These are phyloP conservation scores for Lophiostoma macrostomum DNA, from an alignment of 495 filamentous ascomycete species.

Conservation along the genomic window DNA sequence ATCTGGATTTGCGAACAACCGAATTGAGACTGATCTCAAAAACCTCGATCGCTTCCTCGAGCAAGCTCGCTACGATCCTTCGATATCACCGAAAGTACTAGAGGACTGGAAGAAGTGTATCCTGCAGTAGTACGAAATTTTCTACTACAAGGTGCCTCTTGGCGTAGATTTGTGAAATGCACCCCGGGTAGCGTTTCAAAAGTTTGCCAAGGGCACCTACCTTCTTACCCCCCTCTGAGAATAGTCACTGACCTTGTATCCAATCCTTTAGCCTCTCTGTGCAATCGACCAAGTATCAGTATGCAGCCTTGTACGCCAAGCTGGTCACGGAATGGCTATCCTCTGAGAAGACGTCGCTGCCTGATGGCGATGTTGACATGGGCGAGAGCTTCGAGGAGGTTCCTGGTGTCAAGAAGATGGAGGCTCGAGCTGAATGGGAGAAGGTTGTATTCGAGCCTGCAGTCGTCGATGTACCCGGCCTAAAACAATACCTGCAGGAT, in stretches of 20 bases:
- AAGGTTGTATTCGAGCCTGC: conserved; percentile 29
- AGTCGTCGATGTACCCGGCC: conserved; percentile 46
- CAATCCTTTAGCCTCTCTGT: no score
- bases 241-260: no score
- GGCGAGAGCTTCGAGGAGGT: conserved; percentile 27
- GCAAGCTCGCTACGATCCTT: conserved; percentile 56
- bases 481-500: conserved; percentile 50
- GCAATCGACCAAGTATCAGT: conserved; percentile 57
- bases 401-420: conserved; percentile 21
- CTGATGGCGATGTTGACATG: conserved; percentile 18
- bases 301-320: conserved; percentile 59
- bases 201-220: no score
- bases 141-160: no score
- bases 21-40: conserved; percentile 45
- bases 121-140: no score
- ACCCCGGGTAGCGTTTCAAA: no score
- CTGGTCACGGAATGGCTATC: conserved; percentile 63
- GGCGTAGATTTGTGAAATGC: no score
- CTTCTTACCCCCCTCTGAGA: no score
- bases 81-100: conserved; percentile 49
- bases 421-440: conserved; percentile 27
- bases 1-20: conserved; percentile 33
- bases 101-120: conserved; percentile 50
- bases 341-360: conserved; percentile 15
- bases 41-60: conserved; percentile 53